phyloP scores from a whole-genome alignment of 352 stramenopile genomes.

The Globisporangium heterothallicum region DNA sequence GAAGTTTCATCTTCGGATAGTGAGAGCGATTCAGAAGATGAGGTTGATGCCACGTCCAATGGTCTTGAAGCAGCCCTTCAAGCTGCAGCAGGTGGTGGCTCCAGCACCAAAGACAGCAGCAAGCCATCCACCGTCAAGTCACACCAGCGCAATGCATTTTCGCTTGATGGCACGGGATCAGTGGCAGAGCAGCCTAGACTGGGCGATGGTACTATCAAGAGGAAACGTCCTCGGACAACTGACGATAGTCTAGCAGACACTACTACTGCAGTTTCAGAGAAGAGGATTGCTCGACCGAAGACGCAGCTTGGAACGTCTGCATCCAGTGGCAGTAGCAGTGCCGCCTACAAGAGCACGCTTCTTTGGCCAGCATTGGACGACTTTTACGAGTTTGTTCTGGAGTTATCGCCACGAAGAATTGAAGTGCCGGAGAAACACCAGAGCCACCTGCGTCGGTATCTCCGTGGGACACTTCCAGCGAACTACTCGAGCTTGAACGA shows the following conservation, averaged over 20 bases:
- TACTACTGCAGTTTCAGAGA: neutral
- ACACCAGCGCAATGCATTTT: conserved; percentile 3
- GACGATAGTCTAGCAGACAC: neutral
- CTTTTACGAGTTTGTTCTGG: conserved; percentile 73
- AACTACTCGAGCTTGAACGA: conserved; percentile 42
- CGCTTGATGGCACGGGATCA: conserved; percentile 2
- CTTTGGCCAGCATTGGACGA: conserved; percentile 72
- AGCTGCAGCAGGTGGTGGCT: conserved; percentile 19
- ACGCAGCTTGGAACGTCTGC: conserved; percentile 1
- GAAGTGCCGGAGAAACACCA: conserved; percentile 24
- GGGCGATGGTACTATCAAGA: conserved; percentile 11
- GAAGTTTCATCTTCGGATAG: conserved; percentile 22
- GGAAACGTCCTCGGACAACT: conserved; percentile 7
- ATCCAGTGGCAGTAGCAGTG: neutral
- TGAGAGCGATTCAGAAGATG: conserved; percentile 21
- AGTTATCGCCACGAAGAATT: conserved; percentile 44
- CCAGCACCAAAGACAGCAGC: neutral
- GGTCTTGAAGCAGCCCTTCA: conserved; percentile 55
- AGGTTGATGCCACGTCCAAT: conserved; percentile 21
- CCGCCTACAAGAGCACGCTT: conserved; percentile 37
- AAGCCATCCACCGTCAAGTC: neutral
- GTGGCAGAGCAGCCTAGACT: conserved; percentile 8
- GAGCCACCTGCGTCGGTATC: conserved; percentile 27
- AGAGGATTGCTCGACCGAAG: conserved; percentile 9
- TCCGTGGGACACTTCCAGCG: conserved; percentile 28